Conservation (phyloP, 805 yeast genomes). For the Millerozyma miso region DNA sequence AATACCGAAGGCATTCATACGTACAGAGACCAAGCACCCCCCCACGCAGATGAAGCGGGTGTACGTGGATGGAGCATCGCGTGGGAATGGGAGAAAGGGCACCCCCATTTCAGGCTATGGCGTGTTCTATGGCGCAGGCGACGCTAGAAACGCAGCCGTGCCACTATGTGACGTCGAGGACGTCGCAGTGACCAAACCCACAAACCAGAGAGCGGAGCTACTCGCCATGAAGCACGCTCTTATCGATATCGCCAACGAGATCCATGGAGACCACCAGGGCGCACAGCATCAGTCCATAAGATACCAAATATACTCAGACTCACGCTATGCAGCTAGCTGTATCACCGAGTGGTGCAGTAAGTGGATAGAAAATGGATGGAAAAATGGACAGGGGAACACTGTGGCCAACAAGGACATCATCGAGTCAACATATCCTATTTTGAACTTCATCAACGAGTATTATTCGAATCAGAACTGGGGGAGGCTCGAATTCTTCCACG, state of each 20-base stretch:
- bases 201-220: slow-evolving; percentile 82
- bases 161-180: slow-evolving; percentile 37
- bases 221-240: slow-evolving; percentile 61
- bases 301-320: slow-evolving; percentile 61
- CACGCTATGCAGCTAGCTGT: slow-evolving; percentile 58
- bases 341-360: slow-evolving; percentile 52
- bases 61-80: slow-evolving; percentile 77
- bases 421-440: slow-evolving; percentile 4
- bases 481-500: slow-evolving; percentile 44
- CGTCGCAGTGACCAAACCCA: slow-evolving; percentile 34
- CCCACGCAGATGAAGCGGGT: slow-evolving; percentile 19
- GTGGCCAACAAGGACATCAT: slow-evolving; percentile 56
- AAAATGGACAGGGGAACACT: slow-evolving; percentile 34
- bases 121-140: slow-evolving; percentile 58
- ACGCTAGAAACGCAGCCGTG: slow-evolving; percentile 51
- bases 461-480: slow-evolving; percentile 1
- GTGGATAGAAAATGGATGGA: slow-evolving; percentile 61
- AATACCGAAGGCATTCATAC: neutral
- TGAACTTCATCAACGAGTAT: slow-evolving; percentile 6
- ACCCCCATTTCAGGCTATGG: slow-evolving; percentile 63
- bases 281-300: slow-evolving; percentile 9
- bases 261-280: slow-evolving; percentile 12
- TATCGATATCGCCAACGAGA: slow-evolving; percentile 29
- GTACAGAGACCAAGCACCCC: neutral
- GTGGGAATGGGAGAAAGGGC: slow-evolving; percentile 48